Percentiles rank a stretch among this genome's conserved stretches.
These are phyloP conservation scores for Leishmania arabica DNA, from an alignment of 208 protist genomes.

Conservation along the genomic window DNA sequence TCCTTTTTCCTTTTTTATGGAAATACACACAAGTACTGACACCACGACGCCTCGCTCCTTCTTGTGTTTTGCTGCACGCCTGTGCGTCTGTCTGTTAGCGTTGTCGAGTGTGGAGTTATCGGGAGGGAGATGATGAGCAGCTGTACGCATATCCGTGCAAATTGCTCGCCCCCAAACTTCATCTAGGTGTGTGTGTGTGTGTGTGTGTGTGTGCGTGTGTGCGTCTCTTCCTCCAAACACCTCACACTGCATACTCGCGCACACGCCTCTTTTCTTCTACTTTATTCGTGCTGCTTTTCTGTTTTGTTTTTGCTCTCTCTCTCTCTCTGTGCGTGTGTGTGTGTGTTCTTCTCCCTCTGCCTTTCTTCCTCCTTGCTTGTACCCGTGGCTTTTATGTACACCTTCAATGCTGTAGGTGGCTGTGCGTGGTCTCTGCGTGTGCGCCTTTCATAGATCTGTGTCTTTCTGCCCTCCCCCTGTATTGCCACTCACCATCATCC, in stretches of 20 bases:
- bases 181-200: not conserved
- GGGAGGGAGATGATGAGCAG: not conserved
- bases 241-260: not conserved
- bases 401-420: not conserved
- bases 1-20: not conserved
- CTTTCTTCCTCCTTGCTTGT: conserved; percentile 14
- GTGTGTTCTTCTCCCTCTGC: not conserved
- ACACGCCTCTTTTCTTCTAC: not conserved
- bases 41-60: not conserved
- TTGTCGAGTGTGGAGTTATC: not conserved
- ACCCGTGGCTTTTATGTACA: not conserved
- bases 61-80: not conserved
- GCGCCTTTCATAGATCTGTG: conserved; percentile 11
- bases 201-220: too few relatives aligned
- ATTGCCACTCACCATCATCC: not conserved
- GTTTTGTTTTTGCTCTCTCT: too few relatives aligned
- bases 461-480: not conserved
- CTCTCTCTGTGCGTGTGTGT: too few relatives aligned
- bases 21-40: not conserved
- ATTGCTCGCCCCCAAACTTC: not conserved
- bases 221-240: not conserved
- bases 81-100: not conserved
- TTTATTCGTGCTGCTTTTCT: not conserved
- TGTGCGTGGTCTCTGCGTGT: not conserved
- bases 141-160: conserved; percentile 17